Base-by-base conservation (phyloP, 2,329 filamentous ascomycete species). In the Microdochium paspali region DNA sequence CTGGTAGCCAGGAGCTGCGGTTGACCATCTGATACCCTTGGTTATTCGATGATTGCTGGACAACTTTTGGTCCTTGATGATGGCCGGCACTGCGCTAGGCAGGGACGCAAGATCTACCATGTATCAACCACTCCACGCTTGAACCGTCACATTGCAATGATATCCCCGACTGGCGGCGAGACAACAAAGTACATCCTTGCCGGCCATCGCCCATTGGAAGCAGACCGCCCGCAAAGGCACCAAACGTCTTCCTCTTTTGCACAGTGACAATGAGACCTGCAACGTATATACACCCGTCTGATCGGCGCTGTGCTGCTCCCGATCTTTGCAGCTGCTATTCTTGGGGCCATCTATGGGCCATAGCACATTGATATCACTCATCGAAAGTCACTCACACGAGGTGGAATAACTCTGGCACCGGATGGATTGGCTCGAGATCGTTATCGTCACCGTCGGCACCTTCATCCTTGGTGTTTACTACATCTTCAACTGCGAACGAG, bases 251-350 rank as follows among this genome's bases (percentile, higher is more conserved):
- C 61, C 69, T 46, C 79, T 82, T 62, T 56, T 85, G n/a, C 81
- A 87, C 66, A 85, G n/a, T n/a, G n/a, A n/a, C n/a, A n/a, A 67
- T 44, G 58, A 64, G 50, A 60, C 54, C 3, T 24, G 58, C 46
- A 87, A 87, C 62, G 85, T 87, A 57, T 86, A 82, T n/a, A n/a
- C 63, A 74, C 79, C 2, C 84, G 87, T 61, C 71, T 86, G 12
- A 52, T 83, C 24, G 79, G 79, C 0, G 69, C 74, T 2, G 51
- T 73, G 31, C 67, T 71, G n/a, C 53, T 54, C 10, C 50, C 59
- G 20, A 46, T 57, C 13, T 50, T 71, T 21, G 63, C 49, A 51
- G 63, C 53, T 57, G 79, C 32, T 67, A 75, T 63, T 56, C 57
- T 46, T 55, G 61, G 39, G 55, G 75, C 40, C 55, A 64, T 31